These are phyloP conservation scores for Panaeolus papilionaceus DNA, from an alignment of 768 basidiomycete species.

Conservation along the genomic window DNA sequence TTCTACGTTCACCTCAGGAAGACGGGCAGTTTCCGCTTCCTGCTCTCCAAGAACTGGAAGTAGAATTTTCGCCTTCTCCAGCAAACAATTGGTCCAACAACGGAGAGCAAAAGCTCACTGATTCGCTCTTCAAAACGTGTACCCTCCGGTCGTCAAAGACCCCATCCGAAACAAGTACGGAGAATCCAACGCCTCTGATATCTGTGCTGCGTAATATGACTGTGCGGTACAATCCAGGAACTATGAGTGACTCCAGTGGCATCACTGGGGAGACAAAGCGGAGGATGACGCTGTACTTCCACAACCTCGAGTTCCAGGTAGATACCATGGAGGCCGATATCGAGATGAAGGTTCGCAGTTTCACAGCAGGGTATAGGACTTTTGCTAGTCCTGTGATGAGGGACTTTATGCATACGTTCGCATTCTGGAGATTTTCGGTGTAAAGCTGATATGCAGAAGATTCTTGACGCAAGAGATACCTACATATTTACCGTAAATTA, in stretches of 20 bases:
- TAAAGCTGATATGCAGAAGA: too few relatives aligned
- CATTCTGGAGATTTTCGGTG: neutral
- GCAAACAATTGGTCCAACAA: neutral
- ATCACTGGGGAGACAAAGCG: neutral
- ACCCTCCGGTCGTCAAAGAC: neutral
- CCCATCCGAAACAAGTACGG: neutral
- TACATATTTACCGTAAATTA: too few relatives aligned
- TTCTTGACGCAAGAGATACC: too few relatives aligned
- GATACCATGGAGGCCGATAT: neutral
- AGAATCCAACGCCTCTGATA: neutral
- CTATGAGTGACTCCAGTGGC: neutral
- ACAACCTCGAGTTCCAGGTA: neutral
- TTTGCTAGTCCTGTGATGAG: neutral
- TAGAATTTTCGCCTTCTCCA: neutral
- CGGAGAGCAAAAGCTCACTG: neutral
- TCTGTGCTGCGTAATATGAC: neutral
- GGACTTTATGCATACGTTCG: neutral
- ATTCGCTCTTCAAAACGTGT: neutral
- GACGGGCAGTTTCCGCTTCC: neutral
- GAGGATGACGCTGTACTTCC: neutral
- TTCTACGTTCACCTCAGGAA: neutral
- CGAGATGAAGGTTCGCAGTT: neutral
- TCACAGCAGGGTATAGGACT: neutral
- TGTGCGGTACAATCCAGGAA: neutral
- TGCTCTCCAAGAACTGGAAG: neutral